Evolutionary conservation across 768 basidiomycete genomes (phyloP), one percentile per base, ranked within the genome.

Genomic region (Lactarius hengduanensis): DNA sequence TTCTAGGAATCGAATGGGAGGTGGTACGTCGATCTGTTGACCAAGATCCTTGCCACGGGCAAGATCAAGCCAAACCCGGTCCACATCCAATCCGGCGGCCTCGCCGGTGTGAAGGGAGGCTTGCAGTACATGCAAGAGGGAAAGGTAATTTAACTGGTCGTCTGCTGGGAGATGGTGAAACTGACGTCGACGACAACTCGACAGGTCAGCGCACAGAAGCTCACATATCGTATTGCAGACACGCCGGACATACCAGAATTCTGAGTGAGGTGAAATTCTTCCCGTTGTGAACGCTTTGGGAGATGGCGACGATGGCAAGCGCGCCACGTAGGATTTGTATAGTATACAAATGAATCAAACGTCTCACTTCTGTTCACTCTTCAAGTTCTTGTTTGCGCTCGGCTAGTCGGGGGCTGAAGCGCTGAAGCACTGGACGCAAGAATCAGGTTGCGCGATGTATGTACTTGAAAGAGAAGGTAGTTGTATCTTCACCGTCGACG

Each of bases 121-220:
- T 58, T 77, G 54, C 64, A 74, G 59, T 71, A 70, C 56, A 73
- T 77, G 74, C 67, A 61, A 55, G 71, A 73, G 15, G 75, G 76
- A 22, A 74, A 73, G 72, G 69, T 70, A 38, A 40, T 47, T 53
- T 4, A 16, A 18, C 32, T 20, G 15, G 8, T 26, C 22, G 4
- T 32, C 7, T 8, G 22, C 38, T 32, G 26, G 30, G 55, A 56
- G 55, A n/a, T 34, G 20, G 3, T 32, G 28, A 5, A 40, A 32
- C 26, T 57, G 38, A 53, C 22, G 1, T 41, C 40, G 10, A 40
- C 15, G 10, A 15, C 26, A 36, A 47, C 4, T 9, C 13, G 30
- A 9, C 38, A 71, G 71, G 63, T 73, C 28, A 75, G 73, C 60
- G 76, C 67, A 36, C 71, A 73, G 67, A 77, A 78, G 67, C 61